Base-by-base conservation (phyloP, 257 asterid genomes). In the Fraxinus americana region DNA sequence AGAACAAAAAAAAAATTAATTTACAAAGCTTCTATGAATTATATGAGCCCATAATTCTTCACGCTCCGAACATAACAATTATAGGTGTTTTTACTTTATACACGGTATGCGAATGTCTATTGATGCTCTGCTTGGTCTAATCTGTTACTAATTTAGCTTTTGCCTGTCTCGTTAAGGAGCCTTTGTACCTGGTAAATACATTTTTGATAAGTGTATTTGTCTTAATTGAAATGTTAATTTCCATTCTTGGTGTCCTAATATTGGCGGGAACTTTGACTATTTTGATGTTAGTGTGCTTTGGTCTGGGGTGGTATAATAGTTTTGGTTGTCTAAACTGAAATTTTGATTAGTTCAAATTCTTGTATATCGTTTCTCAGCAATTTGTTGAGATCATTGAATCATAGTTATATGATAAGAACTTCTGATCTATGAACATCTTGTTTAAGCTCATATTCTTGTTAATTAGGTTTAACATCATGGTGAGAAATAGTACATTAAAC, bases 41-140 rank as follows among this genome's bases (percentile, higher is more conserved):
- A 63, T 59, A 1, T 7, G 30, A 59, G 25, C 32, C 67, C 27
- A 59, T 21, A 59, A 23, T 59, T 23, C 29, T n/a, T 59, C 16
- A 21, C 8, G 67, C 10, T 7, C 29, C 23, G 67, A n/a, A 2
- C 4, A 2, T 5, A 54, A 19, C 27, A 54, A 57, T 21, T 48
- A 13, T 48, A 48, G 7, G n/a, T 48, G 57, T 48, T 14, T 48
- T 19, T 48, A 14, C 57, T 7, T 45, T 45, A 13, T 13, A 48
- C 16, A 14, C 14, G 57, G n/a, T 16, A 48, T 48, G 57, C 14
- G 19, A 57, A 67, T 34, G 67, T 41, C 39, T 17, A 38, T 14
- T 69, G 76, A 80, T 69, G 71, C 14, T 48, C 71, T 70, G 35
- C 6, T 52, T 29, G 74, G 70, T 48, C 69, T 73, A 63, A 43